A percentile compares a stretch with the other conserved stretches of the same genome.
Conservation (phyloP, 1,139 yeast species). For the Yamadazyma siamensis region DNA sequence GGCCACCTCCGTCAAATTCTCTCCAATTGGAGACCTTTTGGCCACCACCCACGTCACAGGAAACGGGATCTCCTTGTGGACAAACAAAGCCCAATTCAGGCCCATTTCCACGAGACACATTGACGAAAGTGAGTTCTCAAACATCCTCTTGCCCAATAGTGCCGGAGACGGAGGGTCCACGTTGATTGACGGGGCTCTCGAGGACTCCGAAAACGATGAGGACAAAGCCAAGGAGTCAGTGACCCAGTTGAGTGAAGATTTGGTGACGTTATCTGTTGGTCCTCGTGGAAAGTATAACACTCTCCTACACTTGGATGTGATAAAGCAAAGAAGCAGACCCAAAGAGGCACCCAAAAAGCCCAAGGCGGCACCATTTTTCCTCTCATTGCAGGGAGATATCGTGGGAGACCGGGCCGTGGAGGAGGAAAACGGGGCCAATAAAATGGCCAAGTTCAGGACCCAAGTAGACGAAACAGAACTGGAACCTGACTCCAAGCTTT, state of each 20-base stretch:
- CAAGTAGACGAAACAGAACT: slow-evolving; percentile 11
- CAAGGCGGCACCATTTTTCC: slow-evolving; percentile 77
- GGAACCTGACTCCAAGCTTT: slow-evolving; percentile 23
- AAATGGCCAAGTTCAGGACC: slow-evolving; percentile 6
- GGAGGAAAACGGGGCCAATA: slow-evolving; percentile 47
- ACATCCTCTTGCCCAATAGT: slow-evolving; percentile 64
- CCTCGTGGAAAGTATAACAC: slow-evolving; percentile 81
- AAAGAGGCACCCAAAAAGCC: slow-evolving; percentile 86
- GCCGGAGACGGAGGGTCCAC: slow-evolving; percentile 80
- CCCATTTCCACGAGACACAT: slow-evolving; percentile 72
- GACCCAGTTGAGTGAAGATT: slow-evolving; percentile 53
- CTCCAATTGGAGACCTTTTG: slow-evolving; percentile 85
- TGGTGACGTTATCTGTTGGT: slow-evolving; percentile 72
- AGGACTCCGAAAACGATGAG: slow-evolving; percentile 7
- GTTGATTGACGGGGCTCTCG: slow-evolving; percentile 74
- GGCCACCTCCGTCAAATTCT: slow-evolving; percentile 75
- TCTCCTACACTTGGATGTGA: slow-evolving; percentile 75
- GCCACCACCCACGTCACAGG: slow-evolving; percentile 94
- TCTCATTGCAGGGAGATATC: slow-evolving; percentile 59
- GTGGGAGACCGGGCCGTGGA: slow-evolving; percentile 70
- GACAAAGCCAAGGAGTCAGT: slow-evolving; percentile 42
- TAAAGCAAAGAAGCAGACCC: slow-evolving; percentile 85
- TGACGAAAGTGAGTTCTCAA: slow-evolving; percentile 68
- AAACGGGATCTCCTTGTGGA: slow-evolving; percentile 90
- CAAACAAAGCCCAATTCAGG: slow-evolving; percentile 81